Conservation (phyloP, 2,329 filamentous ascomycete genomes). For the Ophiostoma himal-ulmi region DNA sequence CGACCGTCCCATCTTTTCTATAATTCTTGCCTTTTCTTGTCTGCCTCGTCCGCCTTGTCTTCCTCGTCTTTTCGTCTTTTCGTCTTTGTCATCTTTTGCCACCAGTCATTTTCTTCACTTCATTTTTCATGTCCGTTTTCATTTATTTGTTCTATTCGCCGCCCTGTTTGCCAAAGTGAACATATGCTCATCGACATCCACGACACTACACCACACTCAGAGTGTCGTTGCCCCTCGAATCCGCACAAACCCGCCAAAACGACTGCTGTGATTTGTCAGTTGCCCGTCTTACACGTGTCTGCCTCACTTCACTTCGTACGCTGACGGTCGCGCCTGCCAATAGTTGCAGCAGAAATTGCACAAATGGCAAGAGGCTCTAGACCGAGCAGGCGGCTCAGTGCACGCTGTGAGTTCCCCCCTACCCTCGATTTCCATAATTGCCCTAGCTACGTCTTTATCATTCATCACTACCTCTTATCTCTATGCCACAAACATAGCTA, state of each 20-base stretch:
- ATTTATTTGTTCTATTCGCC: neutral
- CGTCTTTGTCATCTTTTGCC: neutral
- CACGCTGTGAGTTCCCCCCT: slow-evolving; percentile 14
- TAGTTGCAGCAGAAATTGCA: neutral
- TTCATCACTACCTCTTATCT: neutral
- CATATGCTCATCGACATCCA: neutral
- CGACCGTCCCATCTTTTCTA: too few relatives aligned
- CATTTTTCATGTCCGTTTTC: neutral
- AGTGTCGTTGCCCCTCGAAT: neutral
- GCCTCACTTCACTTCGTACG: neutral
- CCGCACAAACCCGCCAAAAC: neutral
- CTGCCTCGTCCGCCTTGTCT: neutral
- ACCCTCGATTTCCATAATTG: too few relatives aligned
- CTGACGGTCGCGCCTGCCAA: neutral
- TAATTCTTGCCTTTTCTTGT: too few relatives aligned
- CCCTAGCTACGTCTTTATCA: neutral
- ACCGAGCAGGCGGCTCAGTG: slow-evolving; percentile 17
- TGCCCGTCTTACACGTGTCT: neutral
- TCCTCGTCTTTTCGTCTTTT: neutral
- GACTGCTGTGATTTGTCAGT: slow-evolving; percentile 4
- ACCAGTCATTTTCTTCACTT: neutral
- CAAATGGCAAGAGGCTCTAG: slow-evolving; percentile 5
- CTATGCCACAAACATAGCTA: neutral
- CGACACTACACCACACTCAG: too few relatives aligned
- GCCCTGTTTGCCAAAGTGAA: neutral